Base-by-base conservation (phyloP, 352 stramenopile species). In the Phytophthora melonis region DNA sequence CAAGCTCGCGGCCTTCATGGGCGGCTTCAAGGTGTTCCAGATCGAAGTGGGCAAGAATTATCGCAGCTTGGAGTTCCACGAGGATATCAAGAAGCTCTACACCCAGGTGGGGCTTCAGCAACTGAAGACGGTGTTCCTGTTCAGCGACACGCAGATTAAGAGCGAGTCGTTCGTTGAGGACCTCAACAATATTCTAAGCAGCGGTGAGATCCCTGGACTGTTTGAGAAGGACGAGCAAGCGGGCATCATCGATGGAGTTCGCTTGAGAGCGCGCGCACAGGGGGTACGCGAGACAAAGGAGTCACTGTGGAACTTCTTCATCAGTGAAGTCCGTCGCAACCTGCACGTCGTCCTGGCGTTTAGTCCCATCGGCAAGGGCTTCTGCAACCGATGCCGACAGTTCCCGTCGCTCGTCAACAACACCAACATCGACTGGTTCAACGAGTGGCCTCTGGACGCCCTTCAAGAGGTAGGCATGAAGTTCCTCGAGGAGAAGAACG, bases 11-110 rank as follows among this genome's bases (percentile, higher is more conserved):
- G 81, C 93, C 3, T 98, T 97, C 68, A 96, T 98, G 47, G 90
- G 88, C 3, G 89, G 89, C 13, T 96, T 96, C 60, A 94, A 94
- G 49, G 68, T 97, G 5, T 98, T 98, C 49, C 92, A 94, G 61
- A 98, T 98, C 55, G 95, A 98, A 79, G 94, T 98, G 1, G 89
- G 93, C n/a, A 98, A 98, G 77, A 97, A 98, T 39, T 98, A 98
- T 59, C 83, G 94, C 13, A 81, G 76, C 9, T 82, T 91, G 25
- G 94, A 98, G 71, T 98, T 98, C 73, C 88, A 96, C 56, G 94
- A 98, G 34, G 95, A 98, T 56, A 87, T 98, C 9, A 98, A 98
- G 66, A 92, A 93, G 34, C 72, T 98, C 6, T 95, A 93, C 55
- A 74, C 86, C 30, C 87, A 91, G 60, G 87, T 91, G 9, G 95